phyloP scores from a whole-genome alignment of 768 basidiomycete genomes.

The Pisolithus tinctorius region DNA sequence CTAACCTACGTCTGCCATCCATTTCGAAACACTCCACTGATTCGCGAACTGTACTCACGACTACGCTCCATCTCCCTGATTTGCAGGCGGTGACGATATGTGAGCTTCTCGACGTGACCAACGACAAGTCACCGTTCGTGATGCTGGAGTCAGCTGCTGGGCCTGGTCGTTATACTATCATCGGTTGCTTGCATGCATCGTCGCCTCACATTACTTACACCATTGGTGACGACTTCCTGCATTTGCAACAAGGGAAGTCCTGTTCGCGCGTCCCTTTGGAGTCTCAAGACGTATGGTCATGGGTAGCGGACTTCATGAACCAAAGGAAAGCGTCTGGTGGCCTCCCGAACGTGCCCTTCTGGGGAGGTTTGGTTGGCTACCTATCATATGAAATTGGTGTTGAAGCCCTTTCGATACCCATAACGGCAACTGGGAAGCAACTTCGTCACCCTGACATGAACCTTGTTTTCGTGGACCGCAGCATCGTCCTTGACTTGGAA shows the following conservation, averaged over 20 bases:
- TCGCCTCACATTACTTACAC: constrained; percentile 55
- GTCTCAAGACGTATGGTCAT: constrained; percentile 61
- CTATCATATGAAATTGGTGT: constrained; percentile 79
- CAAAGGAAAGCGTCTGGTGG: constrained; percentile 30
- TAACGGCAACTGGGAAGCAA: constrained; percentile 11
- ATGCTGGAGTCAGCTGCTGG: constrained; percentile 72
- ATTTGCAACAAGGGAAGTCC: constrained; percentile 33
- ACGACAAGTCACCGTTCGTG: constrained; percentile 56
- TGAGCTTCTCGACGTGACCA: constrained; percentile 56
- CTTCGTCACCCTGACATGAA: constrained; percentile 64
- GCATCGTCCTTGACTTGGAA: constrained; percentile 56
- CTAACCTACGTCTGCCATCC: constrained; percentile 29
- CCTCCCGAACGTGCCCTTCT: constrained; percentile 56
- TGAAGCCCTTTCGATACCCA: constrained; percentile 42
- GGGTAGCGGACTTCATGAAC: constrained; percentile 68
- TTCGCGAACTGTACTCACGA: constrained; percentile 29
- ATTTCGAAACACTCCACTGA: constrained; percentile 12
- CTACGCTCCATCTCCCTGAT: constrained; percentile 25
- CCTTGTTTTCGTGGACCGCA: constrained; percentile 72
- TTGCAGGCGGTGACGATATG: constrained; percentile 42
- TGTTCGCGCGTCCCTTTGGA: constrained; percentile 36
- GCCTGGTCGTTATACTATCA: constrained; percentile 69
- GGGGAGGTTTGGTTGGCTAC: constrained; percentile 77
- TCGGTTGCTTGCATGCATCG: constrained; percentile 51
- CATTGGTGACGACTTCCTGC: constrained; percentile 45